Conservation (phyloP, 176 grass and related monocot genomes). For the Raddia distichophylla region DNA sequence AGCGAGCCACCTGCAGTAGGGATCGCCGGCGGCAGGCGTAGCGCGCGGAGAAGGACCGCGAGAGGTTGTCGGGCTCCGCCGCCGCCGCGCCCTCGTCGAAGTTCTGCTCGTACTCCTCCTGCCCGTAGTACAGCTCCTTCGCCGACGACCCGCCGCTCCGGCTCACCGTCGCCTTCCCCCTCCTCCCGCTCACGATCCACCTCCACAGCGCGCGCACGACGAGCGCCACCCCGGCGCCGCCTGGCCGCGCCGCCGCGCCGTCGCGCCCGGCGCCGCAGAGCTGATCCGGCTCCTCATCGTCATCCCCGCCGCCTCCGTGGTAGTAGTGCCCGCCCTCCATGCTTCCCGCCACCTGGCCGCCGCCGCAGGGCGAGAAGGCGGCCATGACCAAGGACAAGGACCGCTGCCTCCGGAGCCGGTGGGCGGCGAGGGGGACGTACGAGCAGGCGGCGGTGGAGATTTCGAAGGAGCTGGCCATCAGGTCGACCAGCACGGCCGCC, state of each 20-base stretch:
- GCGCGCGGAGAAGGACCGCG: constrained; percentile 56
- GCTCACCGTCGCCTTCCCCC: background rate
- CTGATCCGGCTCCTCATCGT: background rate
- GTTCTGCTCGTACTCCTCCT: constrained; percentile 63
- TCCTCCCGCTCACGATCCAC: constrained; percentile 33
- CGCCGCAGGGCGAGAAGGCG: constrained; percentile 29
- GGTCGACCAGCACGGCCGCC: background rate
- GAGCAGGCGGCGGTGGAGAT: background rate
- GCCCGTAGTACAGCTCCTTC: constrained; percentile 49
- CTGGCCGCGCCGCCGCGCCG: background rate
- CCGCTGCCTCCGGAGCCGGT: constrained; percentile 29
- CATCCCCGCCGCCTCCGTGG: background rate
- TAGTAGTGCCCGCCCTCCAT: background rate
- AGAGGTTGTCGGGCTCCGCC: constrained; percentile 56
- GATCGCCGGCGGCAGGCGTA: constrained; percentile 28
- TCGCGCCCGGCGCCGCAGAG: background rate
- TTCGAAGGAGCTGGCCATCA: background rate
- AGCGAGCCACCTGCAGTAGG: background rate
- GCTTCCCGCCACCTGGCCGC: background rate
- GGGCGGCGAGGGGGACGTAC: background rate
- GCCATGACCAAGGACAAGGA: constrained; percentile 28
- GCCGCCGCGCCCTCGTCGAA: constrained; percentile 64
- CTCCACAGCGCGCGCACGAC: constrained; percentile 46
- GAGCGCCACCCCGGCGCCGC: background rate
- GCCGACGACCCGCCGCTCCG: background rate